Base-by-base conservation (phyloP, 768 basidiomycete genomes). In the Macrolepiota dolichaula region DNA sequence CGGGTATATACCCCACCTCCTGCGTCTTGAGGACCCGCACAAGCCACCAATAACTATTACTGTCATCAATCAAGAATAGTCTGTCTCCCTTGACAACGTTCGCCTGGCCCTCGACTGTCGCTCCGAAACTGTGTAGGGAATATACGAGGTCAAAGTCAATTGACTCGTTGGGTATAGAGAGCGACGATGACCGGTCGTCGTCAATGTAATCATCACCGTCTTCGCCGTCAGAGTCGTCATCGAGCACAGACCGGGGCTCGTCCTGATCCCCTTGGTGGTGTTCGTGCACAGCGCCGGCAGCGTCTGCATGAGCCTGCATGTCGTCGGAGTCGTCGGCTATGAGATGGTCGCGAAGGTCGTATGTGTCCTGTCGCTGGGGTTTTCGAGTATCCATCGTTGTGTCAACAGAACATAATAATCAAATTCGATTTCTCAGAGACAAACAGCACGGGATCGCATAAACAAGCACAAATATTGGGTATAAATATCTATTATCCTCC, bases 41-140 rank as follows among this genome's bases (percentile, higher is more conserved):
- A 53, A 98, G 91, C 97, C 97, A 98, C 97, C 97, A 98, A 77
- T 99, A 99, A 74, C 92, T 94, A 74, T 99, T 98, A 60, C 89
- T 94, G 73, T 99, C 97, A 76, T 99, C 97, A 85, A 98, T 94
- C 47, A 99, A 80, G 71, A 94, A 89, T 50, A 99, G 82, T 63
- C 92, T 92, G 80, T 99, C 96, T 25, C 97, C 97, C 75, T 98
- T 98, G 73, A 97, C 93, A 65, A 99, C 97, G 66, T 92, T 97
- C 2, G 97, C 97, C 76, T 99, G 97, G 25, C 97, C 97, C 69
- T 98, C 96, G 37, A 98, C 96, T 0, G 97, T 98, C 0, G 97
- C 97, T 3, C 95, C 91, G 73, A 98, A 98, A 66, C 91, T 96
- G 71, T 96, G 96, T 29, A 98, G 80, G n/a, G 90, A 88, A 68